Evolutionary conservation across 2,329 filamentous ascomycete genomes (phyloP), one percentile per base, ranked within the genome.

Genomic region (Teratosphaeria pseudoeucalypti): DNA sequence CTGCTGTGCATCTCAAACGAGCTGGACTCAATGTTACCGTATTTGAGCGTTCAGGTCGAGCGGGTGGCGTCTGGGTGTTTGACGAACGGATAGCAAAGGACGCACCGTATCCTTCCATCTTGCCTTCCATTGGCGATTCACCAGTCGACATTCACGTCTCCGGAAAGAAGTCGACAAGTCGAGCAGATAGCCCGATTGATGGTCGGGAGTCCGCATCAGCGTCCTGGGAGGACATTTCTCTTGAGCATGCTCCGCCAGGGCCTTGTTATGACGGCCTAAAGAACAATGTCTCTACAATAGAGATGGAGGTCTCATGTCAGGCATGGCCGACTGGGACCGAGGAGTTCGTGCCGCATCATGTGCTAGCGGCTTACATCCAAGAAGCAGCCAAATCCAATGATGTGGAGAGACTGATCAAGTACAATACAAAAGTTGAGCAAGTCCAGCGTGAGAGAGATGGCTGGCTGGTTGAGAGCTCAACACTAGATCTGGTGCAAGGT

Each of bases 361-460:
- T 80, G 0, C 72, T 88, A 9, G 79, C 80, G 37, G 73, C 79
- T 1, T 89, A 89, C 65, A 80, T 89, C 4, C 81, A 85, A 61
- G 76, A 79, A n/a, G 80, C 85, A 0, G 80, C 85, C 0, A 63
- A 64, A 0, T 71, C 76, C 1, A 76, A 79, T 1, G 79, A 79
- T 0, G 79, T 86, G 0, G 70, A 82, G 2, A 69, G 74, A 0
- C 66, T 76, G 9, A 83, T 82, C 0, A 66, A 73, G 0, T 86
- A 82, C 64, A 74, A 84, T 53, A 87, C 85, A 0, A 75, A 81
- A n/a, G 85, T 88, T 0, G 80, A 81, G 61, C 71, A 74, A 2
- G 65, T 81, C 0, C 61, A 65, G 1, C 87, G 86, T 66, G 67
- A 70, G 0, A 72, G 69, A 0, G 70, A 62, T 0, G 71, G 72